Evolutionary conservation across 2,329 filamentous ascomycete species (phyloP), one percentile per base, ranked within the genome.

Genomic region (Cryphonectria nitschkei): DNA sequence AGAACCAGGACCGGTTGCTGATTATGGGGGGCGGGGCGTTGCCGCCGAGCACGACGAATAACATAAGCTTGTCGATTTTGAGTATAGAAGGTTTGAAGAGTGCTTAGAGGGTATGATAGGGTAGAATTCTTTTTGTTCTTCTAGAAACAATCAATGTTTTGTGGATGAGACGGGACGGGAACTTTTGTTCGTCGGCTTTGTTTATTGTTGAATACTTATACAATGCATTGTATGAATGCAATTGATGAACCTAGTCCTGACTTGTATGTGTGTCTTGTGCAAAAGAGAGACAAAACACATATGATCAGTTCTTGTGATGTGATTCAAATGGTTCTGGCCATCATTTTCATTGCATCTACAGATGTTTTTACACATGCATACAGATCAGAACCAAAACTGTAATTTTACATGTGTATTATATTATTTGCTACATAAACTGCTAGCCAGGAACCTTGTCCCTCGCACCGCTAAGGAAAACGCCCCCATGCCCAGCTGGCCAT

Each of bases 41-140:
- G 74, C 85, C 85, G 5, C 83, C 83, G 1, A 84, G 80, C 58
- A 84, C 79, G 46, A 82, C 81, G 46, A 86, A 87, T 58, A 77
- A 81, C 75, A 79, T 84, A 3, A 80, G 77, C 19, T 69, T 81
- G 52, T 83, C 80, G 56, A 78, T 83, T 7, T 72, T 79, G 22
- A 75, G 76, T 29, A 69, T 78, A 37, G 68, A 70, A 52, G 70
- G 71, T 13, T 65, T 74, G 65, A 13, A 73, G 34, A 54, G 56
- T 41, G 70, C 75, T 41, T 66, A 66, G 54, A 58, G 14, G 26
- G 6, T 34, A 32, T 58, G 16, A 0, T 34, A 14, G 54, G 29
- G 6, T 16, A 5, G 16, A 4, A 34, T 34, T 39, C 37, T 52
- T 9, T 32, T 9, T 32, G 8, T 32, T 8, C 2, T 29, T 7